Conservation (phyloP, 2,329 filamentous ascomycete genomes). For the Fusarium sp. region DNA sequence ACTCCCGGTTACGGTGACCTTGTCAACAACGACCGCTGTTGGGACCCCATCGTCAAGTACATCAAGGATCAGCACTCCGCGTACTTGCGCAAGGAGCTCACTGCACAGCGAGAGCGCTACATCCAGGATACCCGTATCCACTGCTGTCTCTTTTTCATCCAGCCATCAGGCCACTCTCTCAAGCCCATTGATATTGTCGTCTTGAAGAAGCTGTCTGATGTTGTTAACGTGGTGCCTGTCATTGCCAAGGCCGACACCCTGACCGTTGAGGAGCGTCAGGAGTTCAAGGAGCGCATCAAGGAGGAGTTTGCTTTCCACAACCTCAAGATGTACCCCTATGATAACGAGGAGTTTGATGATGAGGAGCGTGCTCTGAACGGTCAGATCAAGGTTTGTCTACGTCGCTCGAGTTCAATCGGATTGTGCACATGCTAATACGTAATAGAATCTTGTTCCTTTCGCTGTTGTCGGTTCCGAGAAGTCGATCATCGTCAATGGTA, state of each 20-base stretch:
- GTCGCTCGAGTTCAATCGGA: neutral
- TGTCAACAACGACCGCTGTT: conserved; percentile 99
- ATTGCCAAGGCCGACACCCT: conserved; percentile 98
- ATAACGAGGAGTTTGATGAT: conserved; percentile 98
- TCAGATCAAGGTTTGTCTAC: conserved; percentile 85
- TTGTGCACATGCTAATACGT: conserved; percentile 47
- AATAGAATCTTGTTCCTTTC: conserved; percentile 90
- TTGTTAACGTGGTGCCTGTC: conserved; percentile 98
- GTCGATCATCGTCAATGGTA: conserved; percentile 95
- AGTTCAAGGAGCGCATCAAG: conserved; percentile 99
- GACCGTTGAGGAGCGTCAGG: conserved; percentile 92
- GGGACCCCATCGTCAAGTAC: conserved; percentile 99
- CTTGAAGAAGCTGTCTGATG: conserved; percentile 98
- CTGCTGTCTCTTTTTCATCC: conserved; percentile 99
- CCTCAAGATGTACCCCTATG: conserved; percentile 99
- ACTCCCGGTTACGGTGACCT: conserved; percentile 98
- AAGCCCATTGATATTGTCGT: conserved; percentile 99
- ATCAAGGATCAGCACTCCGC: conserved; percentile 99
- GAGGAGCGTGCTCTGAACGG: conserved; percentile 94
- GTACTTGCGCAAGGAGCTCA: conserved; percentile 99
- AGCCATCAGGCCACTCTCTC: conserved; percentile 95
- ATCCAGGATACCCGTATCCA: conserved; percentile 99
- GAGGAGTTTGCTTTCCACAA: conserved; percentile 99
- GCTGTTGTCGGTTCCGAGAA: conserved; percentile 98
- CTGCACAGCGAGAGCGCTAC: conserved; percentile 97